phyloP scores from a whole-genome alignment of 352 stramenopile species.

The Saprolegnia diclina region DNA sequence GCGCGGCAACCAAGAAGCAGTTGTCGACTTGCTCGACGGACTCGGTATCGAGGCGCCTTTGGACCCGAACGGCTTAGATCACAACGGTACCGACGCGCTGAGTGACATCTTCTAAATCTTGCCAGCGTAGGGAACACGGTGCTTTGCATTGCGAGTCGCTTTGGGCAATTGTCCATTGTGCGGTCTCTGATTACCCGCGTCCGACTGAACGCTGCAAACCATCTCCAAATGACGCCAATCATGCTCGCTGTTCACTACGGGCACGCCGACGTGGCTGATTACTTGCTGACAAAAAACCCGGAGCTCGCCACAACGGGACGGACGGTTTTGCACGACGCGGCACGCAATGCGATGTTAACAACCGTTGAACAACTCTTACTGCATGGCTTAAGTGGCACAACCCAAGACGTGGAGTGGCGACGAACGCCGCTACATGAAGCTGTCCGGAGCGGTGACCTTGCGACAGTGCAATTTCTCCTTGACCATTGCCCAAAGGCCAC shows the following conservation, averaged over 20 bases:
- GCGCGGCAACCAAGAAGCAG: conserved; percentile 41
- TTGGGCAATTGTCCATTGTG: conserved; percentile 46
- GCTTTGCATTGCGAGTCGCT: conserved; percentile 46
- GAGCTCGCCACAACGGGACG: conserved; percentile 30
- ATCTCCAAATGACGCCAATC: conserved; percentile 38
- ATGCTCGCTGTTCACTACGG: conserved; percentile 42
- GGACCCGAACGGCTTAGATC: conserved; percentile 36
- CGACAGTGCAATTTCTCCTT: conserved; percentile 45
- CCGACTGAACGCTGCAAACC: conserved; percentile 39
- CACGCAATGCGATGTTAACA: conserved; percentile 15
- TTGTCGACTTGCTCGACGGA: conserved; percentile 60
- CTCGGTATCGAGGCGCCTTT: conserved; percentile 38
- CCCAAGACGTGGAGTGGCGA: conserved; percentile 26
- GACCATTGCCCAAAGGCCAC: not conserved
- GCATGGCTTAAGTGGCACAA: conserved; percentile 28
- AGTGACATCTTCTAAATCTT: not conserved
- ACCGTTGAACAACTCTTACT: conserved; percentile 22
- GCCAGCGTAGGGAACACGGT: conserved; percentile 36
- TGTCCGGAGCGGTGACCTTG: conserved; percentile 37
- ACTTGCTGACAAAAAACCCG: conserved; percentile 49
- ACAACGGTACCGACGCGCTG: conserved; percentile 11
- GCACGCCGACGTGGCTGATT: conserved; percentile 49
- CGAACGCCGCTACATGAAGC: conserved; percentile 49
- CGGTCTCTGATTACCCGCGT: conserved; percentile 29
- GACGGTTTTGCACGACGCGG: conserved; percentile 19